Conservation (phyloP, 108 stramenopile species). For the Pseudonitzschia multiseries region DNA sequence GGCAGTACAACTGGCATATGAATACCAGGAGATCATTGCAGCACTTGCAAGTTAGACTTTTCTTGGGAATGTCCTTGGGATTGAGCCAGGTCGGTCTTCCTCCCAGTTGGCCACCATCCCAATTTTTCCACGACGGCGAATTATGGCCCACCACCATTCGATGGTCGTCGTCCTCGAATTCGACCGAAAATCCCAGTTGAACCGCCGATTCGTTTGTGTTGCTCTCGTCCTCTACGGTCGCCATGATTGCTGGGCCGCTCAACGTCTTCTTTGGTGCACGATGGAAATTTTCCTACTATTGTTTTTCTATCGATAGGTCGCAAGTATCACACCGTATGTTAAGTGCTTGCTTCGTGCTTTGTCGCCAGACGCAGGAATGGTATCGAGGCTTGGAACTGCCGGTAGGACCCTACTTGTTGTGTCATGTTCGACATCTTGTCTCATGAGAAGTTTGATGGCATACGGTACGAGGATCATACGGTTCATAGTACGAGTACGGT, state of each 20-base stretch:
- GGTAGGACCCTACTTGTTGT: too few relatives aligned
- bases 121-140: conserved; percentile 59
- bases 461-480: too few relatives aligned
- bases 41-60: conserved; percentile 31
- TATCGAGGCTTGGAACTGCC: too few relatives aligned
- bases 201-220: not conserved
- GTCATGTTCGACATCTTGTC: too few relatives aligned
- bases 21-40: conserved; percentile 48
- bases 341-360: too few relatives aligned
- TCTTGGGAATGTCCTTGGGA: conserved; percentile 59
- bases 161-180: conserved; percentile 35
- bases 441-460: too few relatives aligned
- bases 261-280: not conserved
- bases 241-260: not conserved
- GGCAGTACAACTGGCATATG: conserved; percentile 73
- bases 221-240: not conserved
- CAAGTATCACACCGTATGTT: too few relatives aligned
- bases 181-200: conserved; percentile 54
- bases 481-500: too few relatives aligned
- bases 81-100: conserved; percentile 77
- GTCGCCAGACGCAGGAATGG: too few relatives aligned
- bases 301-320: too few relatives aligned
- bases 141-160: conserved; percentile 42
- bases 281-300: too few relatives aligned
- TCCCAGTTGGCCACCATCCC: conserved; percentile 86